Evolutionary conservation across 345 rosid genomes (phyloP).

Genomic region (Rhodamnia argentea): DNA sequence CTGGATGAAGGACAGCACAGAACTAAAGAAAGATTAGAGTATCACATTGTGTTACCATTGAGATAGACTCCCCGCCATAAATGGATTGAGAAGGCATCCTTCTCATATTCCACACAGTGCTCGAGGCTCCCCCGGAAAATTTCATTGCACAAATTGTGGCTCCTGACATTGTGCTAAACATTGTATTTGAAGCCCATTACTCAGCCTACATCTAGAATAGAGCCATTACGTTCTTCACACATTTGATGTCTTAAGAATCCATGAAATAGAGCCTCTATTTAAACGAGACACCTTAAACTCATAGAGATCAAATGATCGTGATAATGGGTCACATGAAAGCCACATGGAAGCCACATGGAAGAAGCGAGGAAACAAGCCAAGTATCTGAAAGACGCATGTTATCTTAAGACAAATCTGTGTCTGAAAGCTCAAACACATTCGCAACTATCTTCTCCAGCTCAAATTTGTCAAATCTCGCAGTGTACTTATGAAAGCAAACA

Average conservation of each 20-base stretch:
- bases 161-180: not conserved
- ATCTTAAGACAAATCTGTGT: constrained; percentile 38
- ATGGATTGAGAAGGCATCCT: not conserved
- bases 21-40: not conserved
- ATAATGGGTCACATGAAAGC: too few relatives aligned
- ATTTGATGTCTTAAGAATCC: not conserved
- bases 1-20: not conserved
- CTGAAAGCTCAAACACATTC: constrained; percentile 48
- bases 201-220: not conserved
- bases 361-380: not conserved
- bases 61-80: not conserved
- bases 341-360: not conserved
- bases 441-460: constrained; percentile 44
- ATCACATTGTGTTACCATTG: not conserved
- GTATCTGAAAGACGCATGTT: not conserved
- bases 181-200: not conserved
- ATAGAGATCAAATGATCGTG: too few relatives aligned
- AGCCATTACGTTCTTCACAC: not conserved
- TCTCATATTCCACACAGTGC: not conserved
- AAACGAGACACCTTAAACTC: not conserved
- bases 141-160: not conserved
- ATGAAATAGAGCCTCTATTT: too few relatives aligned
- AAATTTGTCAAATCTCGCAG: constrained; percentile 75
- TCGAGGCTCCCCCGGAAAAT: not conserved
- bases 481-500: constrained; percentile 36